A percentile compares a stretch with the other conserved stretches of the same genome.
Evolutionary conservation across 2,329 filamentous ascomycete genomes (phyloP).

Genomic region (Cordyceps fumosorosea): DNA sequence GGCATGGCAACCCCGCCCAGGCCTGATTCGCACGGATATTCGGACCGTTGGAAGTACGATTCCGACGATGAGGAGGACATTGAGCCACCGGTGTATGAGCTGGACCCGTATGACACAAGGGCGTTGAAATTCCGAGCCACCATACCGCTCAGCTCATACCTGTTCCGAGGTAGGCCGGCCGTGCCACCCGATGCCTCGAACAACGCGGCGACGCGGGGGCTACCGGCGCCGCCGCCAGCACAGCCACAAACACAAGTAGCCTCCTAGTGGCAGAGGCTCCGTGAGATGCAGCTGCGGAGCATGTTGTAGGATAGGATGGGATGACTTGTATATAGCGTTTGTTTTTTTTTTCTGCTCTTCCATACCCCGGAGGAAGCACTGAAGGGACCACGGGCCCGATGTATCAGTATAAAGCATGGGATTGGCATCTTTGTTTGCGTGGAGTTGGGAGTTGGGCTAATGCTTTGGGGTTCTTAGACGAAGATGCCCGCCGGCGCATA

Average conservation of each 20-base stretch:
- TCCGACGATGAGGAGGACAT: conserved; percentile 74
- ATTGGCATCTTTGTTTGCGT: conserved; percentile 9
- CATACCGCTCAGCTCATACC: conserved; percentile 43
- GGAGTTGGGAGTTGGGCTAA: conserved; percentile 11
- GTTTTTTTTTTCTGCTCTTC: neutral
- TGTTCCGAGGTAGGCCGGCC: conserved; percentile 32
- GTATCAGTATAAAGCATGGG: conserved; percentile 9
- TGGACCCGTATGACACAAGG: conserved; percentile 62
- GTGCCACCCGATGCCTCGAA: conserved; percentile 21
- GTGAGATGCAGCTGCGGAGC: neutral
- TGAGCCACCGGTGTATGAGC: conserved; percentile 64
- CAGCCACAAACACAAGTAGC: conserved; percentile 18
- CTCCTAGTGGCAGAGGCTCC: conserved; percentile 1
- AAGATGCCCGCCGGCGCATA: conserved; percentile 10
- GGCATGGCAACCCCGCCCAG: conserved; percentile 49
- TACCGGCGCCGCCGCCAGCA: conserved; percentile 16
- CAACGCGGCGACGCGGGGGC: conserved; percentile 16
- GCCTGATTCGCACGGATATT: conserved; percentile 37
- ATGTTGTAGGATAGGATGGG: conserved; percentile 14
- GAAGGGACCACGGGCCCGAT: neutral
- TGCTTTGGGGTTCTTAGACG: conserved; percentile 10
- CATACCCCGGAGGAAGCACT: neutral
- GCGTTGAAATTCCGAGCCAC: conserved; percentile 56
- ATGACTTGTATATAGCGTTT: conserved; percentile 11
- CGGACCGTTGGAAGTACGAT: conserved; percentile 80